phyloP scores from a whole-genome alignment of 306 rosid species.

The Delonix regia region DNA sequence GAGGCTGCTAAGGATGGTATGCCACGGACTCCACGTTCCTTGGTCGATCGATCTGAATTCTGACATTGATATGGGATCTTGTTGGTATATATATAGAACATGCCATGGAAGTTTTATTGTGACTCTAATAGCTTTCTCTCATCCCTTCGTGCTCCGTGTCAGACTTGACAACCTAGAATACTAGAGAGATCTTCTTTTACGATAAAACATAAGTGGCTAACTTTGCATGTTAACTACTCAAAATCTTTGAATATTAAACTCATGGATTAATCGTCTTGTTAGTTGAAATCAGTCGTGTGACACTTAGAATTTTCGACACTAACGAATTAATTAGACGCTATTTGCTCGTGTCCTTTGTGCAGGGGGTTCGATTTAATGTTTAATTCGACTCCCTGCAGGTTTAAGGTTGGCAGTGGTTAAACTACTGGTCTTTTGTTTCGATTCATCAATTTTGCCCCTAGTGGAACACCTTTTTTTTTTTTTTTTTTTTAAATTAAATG shows the following conservation, averaged over 20 bases:
- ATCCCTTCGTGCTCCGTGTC: background rate
- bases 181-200: too few relatives aligned
- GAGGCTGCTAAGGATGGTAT: constrained; percentile 20
- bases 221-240: too few relatives aligned
- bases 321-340: background rate
- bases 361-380: background rate
- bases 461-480: background rate
- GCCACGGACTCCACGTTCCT: constrained; percentile 46
- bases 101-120: background rate
- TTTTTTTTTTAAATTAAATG: too few relatives aligned
- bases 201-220: too few relatives aligned
- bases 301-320: too few relatives aligned
- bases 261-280: too few relatives aligned
- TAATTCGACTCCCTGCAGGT: background rate
- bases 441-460: background rate
- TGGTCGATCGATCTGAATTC: too few relatives aligned
- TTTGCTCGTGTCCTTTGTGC: background rate
- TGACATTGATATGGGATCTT: background rate
- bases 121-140: background rate
- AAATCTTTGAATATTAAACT: too few relatives aligned
- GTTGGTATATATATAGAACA: background rate
- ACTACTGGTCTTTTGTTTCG: background rate
- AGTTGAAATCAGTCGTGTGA: too few relatives aligned
- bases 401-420: constrained; percentile 12
- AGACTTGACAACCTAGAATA: too few relatives aligned